Percentiles rank a stretch among this genome's conserved stretches.
These are phyloP conservation scores for Penicillium carneum DNA, from an alignment of 2,329 filamentous ascomycete genomes.

Conservation along the genomic window DNA sequence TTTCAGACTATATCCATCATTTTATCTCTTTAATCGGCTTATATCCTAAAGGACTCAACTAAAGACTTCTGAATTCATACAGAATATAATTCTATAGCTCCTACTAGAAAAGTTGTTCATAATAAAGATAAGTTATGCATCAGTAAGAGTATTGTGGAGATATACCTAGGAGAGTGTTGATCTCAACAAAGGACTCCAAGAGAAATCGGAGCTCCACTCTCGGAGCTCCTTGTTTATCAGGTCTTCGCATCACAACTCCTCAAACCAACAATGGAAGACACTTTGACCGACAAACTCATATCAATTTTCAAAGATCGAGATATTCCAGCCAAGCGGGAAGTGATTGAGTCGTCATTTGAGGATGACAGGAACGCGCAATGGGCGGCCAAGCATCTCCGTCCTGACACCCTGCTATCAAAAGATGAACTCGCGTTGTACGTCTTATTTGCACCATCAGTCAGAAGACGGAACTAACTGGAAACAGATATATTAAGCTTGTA, in stretches of 20 bases:
- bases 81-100: not conserved
- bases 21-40: not conserved
- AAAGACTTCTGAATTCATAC: not conserved
- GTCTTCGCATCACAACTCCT: conserved; percentile 4
- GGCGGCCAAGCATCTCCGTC: conserved; percentile 43
- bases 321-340: conserved; percentile 39
- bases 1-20: not conserved
- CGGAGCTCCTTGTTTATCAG: conserved; percentile 2
- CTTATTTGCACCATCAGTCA: not conserved
- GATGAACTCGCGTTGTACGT: conserved; percentile 51
- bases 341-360: conserved; percentile 40
- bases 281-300: conserved; percentile 29
- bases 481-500: conserved; percentile 48
- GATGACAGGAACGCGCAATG: conserved; percentile 42
- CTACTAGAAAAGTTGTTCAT: not conserved
- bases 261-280: conserved; percentile 13
- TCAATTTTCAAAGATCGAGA: conserved; percentile 42
- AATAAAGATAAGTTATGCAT: not conserved
- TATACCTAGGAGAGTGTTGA: not conserved
- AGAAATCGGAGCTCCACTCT: conserved; percentile 10
- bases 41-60: not conserved
- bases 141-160: not conserved
- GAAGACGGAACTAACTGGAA: not conserved
- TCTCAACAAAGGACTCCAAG: not conserved
- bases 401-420: conserved; percentile 49